Percentiles rank a stretch among this genome's conserved stretches.
These are phyloP conservation scores for Bipolaris gigantea DNA, from an alignment of 2,329 filamentous ascomycete genomes.

Conservation along the genomic window DNA sequence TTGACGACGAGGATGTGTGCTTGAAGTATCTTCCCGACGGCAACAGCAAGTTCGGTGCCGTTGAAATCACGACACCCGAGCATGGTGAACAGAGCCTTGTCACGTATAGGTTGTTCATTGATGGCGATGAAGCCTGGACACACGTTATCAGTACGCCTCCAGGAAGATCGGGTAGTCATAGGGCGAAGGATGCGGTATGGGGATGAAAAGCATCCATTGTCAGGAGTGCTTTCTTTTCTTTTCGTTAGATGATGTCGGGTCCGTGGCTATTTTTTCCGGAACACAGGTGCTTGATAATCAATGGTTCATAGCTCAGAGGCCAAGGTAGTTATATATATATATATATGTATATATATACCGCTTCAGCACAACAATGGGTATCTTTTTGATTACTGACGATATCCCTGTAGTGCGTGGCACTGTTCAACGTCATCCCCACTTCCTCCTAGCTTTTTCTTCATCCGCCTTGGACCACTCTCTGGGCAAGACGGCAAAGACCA, in stretches of 20 bases:
- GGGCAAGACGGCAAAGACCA: conserved; percentile 91
- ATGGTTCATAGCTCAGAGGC: too few species aligned
- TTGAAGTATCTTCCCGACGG: conserved; percentile 86
- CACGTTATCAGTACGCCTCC: conserved; percentile 52
- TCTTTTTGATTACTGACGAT: too few species aligned
- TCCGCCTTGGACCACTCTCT: conserved; percentile 81
- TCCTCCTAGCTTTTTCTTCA: conserved; percentile 61
- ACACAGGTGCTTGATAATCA: too few species aligned
- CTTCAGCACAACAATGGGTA: too few species aligned
- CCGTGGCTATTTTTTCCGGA: too few species aligned
- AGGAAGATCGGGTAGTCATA: conserved; percentile 43
- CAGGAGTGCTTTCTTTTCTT: not conserved
- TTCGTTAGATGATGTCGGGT: too few species aligned
- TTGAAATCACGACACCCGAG: conserved; percentile 73
- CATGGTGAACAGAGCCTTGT: conserved; percentile 70
- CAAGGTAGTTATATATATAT: too few species aligned
- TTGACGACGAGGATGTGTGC: conserved; percentile 77
- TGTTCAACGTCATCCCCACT: too few species aligned
- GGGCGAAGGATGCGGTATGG: conserved; percentile 52
- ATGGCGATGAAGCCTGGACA: conserved; percentile 79
- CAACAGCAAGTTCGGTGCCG: conserved; percentile 83
- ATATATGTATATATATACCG: too few species aligned
- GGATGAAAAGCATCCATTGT: conserved; percentile 25
- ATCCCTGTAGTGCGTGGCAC: too few species aligned
- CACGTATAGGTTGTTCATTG: conserved; percentile 79